These are phyloP conservation scores for Tillandsia fasciculata DNA, from an alignment of 176 grass and related monocot genomes.

Conservation along the genomic window DNA sequence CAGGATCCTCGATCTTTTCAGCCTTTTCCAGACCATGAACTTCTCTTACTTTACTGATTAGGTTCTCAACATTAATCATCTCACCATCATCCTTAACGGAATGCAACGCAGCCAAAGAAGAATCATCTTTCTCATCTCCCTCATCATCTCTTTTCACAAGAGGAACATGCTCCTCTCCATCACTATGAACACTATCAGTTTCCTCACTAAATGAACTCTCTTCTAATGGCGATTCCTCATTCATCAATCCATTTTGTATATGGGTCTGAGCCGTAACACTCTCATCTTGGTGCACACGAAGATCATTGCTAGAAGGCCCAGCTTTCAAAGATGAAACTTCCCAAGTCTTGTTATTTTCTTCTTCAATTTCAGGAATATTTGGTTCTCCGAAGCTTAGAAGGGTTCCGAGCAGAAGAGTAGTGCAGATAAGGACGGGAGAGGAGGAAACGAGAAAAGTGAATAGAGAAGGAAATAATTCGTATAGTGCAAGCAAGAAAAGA, in stretches of 20 bases:
- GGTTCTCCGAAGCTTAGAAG: conserved; percentile 26
- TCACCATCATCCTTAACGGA: conserved; percentile 21
- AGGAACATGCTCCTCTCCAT: conserved; percentile 29
- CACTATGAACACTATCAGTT: conserved; percentile 25
- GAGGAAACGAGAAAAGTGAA: conserved; percentile 11
- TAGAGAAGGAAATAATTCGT: conserved; percentile 18
- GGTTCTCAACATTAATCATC: conserved; percentile 11
- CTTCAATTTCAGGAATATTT: conserved; percentile 30
- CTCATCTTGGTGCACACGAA: conserved; percentile 24
- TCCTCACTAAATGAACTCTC: conserved; percentile 16
- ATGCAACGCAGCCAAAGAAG: background rate
- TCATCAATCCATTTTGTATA: conserved; percentile 8
- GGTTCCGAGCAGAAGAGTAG: conserved; percentile 25
- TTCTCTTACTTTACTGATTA: conserved; percentile 9
- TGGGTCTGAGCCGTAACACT: conserved; percentile 20
- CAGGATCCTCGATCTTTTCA: conserved; percentile 13
- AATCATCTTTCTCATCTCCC: conserved; percentile 24
- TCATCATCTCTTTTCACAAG: conserved; percentile 30
- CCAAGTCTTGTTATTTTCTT: conserved; percentile 20
- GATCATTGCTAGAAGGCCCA: conserved; percentile 26
- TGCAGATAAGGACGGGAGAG: conserved; percentile 21
- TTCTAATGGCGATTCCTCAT: conserved; percentile 19
- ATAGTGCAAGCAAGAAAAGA: background rate
- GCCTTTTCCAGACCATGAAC: conserved; percentile 15
- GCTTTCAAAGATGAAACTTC: conserved; percentile 32